Evolutionary conservation across 768 basidiomycete genomes (phyloP).

Genomic region (Suillus placidus): DNA sequence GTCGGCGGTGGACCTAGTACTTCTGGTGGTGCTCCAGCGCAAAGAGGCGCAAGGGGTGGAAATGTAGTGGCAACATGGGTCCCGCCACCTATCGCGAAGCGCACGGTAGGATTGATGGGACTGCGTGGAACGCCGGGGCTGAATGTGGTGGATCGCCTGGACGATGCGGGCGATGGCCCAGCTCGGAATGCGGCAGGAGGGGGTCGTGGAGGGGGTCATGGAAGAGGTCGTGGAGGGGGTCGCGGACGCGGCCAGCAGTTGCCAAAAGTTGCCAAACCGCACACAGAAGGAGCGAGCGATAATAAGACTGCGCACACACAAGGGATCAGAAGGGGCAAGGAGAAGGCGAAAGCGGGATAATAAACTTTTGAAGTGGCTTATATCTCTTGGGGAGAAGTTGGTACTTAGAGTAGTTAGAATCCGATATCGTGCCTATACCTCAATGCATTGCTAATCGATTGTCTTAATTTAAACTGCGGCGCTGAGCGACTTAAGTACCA

Average conservation of each 20-base stretch:
- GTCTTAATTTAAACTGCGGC: not conserved
- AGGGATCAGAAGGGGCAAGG: not conserved
- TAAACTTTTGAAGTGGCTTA: not conserved
- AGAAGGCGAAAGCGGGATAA: not conserved
- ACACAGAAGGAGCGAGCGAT: not conserved
- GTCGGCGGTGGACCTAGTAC: not conserved
- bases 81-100: slow-evolving; percentile 41
- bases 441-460: not conserved
- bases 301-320: not conserved
- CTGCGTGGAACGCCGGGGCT: slow-evolving; percentile 36
- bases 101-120: slow-evolving; percentile 52
- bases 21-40: not conserved
- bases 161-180: not conserved
- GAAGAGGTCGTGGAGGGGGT: not conserved
- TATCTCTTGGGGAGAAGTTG: not conserved
- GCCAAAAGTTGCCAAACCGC: not conserved
- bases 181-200: slow-evolving; percentile 1
- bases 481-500: not conserved
- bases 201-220: not conserved
- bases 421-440: not conserved
- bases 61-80: not conserved
- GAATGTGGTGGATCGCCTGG: slow-evolving; percentile 8
- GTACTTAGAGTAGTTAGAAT: not conserved
- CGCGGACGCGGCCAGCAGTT: not conserved
- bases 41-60: not conserved